Percentiles rank a stretch among this genome's conserved stretches.
These are phyloP conservation scores for Fomitiporia mediterranea DNA, from an alignment of 1,284 basidiomycete genomes.

Conservation along the genomic window DNA sequence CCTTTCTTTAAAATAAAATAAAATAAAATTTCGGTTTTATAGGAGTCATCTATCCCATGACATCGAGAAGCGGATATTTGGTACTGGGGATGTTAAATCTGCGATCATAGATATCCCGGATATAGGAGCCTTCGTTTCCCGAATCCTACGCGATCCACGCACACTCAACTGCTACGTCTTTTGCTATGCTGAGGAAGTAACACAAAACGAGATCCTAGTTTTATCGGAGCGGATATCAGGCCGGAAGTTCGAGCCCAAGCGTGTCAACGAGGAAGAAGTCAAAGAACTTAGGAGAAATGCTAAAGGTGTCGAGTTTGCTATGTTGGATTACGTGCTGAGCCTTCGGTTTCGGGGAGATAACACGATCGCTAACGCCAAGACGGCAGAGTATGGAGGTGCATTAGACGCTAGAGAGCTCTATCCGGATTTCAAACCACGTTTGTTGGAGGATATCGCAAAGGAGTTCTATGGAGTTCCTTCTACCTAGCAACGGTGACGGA, in stretches of 20 bases:
- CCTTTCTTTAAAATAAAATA: not conserved
- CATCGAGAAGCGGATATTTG: not conserved
- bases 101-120: constrained; percentile 16
- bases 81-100: constrained; percentile 14
- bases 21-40: not conserved
- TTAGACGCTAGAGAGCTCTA: constrained; percentile 13
- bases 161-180: constrained; percentile 18
- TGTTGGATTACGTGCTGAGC: not conserved
- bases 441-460: not conserved
- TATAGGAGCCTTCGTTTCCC: constrained; percentile 12
- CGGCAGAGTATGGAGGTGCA: constrained; percentile 10
- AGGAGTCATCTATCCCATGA: not conserved
- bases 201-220: constrained; percentile 10
- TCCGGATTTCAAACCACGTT: not conserved
- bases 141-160: constrained; percentile 14
- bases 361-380: constrained; percentile 16
- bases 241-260: not conserved
- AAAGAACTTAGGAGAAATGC: not conserved
- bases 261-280: not conserved
- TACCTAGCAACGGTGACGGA: no score
- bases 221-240: not conserved
- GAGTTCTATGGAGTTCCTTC: no score
- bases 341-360: constrained; percentile 9
- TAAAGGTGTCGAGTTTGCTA: no score
- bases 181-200: constrained; percentile 13